A percentile compares a stretch with the other conserved stretches of the same genome.
Conservation (phyloP, 148 eudicot species). For the Agrostemma githago region DNA sequence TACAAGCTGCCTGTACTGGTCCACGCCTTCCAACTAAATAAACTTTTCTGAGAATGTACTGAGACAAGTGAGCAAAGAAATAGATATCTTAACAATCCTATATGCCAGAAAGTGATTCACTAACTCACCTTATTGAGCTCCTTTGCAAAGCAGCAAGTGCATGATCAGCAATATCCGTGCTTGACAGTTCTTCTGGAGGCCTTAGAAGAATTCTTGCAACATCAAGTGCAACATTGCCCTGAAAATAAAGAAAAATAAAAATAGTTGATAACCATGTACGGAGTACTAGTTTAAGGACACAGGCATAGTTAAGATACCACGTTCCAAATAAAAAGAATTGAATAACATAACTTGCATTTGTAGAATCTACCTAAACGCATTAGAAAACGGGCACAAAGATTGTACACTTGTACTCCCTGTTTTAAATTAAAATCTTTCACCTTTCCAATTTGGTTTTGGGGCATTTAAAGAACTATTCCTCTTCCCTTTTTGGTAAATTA, state of each 20-base stretch:
- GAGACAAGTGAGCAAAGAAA: conserved; percentile 2
- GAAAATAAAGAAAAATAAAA: conserved; percentile 12
- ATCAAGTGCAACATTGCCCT: conserved; percentile 99
- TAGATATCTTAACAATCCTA: not conserved
- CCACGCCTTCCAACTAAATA: conserved; percentile 98
- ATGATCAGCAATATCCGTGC: conserved; percentile 80
- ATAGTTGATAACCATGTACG: not conserved
- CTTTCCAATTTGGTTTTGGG: not conserved
- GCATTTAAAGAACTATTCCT: not conserved
- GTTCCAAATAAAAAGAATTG: conserved; percentile 1
- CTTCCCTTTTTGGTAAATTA: not conserved
- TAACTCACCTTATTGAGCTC: conserved; percentile 71
- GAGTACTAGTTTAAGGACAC: not conserved
- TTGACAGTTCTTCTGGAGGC: conserved; percentile 60
- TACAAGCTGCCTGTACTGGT: conserved; percentile 97
- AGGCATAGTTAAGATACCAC: not conserved
- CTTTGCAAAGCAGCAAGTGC: conserved; percentile 66
- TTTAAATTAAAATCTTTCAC: not conserved
- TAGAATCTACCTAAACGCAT: not conserved
- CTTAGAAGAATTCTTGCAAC: conserved; percentile 81
- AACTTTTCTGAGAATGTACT: conserved; percentile 56
- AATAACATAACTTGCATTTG: not conserved
- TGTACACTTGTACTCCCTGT: not conserved
- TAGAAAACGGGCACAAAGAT: not conserved
- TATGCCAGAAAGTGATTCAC: not conserved